Conservation (phyloP, 441 rosid species). For the Gossypium schwendimanii region DNA sequence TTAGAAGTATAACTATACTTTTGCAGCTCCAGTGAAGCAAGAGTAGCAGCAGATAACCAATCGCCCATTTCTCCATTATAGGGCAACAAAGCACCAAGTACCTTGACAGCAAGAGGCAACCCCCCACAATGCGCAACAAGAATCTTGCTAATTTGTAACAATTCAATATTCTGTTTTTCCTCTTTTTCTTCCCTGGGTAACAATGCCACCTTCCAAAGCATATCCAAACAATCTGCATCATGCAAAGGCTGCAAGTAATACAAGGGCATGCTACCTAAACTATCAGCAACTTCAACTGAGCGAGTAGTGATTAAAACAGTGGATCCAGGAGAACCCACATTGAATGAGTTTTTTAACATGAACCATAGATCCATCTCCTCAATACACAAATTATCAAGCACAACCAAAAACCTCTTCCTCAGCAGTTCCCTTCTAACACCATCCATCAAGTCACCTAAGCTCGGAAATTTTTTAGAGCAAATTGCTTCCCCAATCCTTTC, state of each 20-base stretch:
- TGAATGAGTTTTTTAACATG: background rate
- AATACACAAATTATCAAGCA: constrained; percentile 27
- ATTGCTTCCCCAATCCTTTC: constrained; percentile 3
- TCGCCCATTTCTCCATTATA: background rate
- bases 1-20: background rate
- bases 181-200: background rate
- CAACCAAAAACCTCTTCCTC: constrained; percentile 13
- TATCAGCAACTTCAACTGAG: background rate
- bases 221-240: constrained; percentile 7
- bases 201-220: constrained; percentile 1
- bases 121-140: constrained; percentile 8
- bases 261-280: background rate
- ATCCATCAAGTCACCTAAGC: background rate
- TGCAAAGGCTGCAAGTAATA: constrained; percentile 4
- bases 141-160: background rate
- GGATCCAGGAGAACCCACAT: constrained; percentile 3
- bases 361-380: constrained; percentile 6
- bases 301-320: constrained; percentile 2
- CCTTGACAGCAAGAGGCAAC: constrained; percentile 10
- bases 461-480: background rate
- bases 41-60: constrained; percentile 11
- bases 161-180: background rate
- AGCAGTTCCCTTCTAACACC: background rate
- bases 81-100: constrained; percentile 5
- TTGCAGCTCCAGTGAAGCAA: background rate